phyloP scores from a whole-genome alignment of 2,329 filamentous ascomycete genomes.

The Teratosphaeria pseudoeucalypti region DNA sequence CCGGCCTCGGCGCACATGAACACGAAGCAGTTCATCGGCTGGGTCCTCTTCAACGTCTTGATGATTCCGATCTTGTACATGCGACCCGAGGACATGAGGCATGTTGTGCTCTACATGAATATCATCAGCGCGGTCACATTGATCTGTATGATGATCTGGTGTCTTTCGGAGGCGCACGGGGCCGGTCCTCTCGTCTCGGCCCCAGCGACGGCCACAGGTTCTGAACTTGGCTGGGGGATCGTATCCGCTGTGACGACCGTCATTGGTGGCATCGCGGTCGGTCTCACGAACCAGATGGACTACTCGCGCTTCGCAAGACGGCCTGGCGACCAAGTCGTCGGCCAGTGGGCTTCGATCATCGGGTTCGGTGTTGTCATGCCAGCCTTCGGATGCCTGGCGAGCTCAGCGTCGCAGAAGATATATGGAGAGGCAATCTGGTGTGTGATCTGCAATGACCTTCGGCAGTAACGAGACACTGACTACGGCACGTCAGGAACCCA shows the following conservation, averaged over 20 bases:
- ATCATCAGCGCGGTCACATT: slow-evolving; percentile 40
- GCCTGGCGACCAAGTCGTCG: slow-evolving; percentile 35
- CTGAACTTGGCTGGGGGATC: slow-evolving; percentile 31
- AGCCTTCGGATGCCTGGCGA: slow-evolving; percentile 47
- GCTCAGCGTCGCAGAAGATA: slow-evolving; percentile 43
- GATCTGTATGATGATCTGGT: slow-evolving; percentile 46
- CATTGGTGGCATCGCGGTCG: slow-evolving; percentile 36
- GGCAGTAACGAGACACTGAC: background rate
- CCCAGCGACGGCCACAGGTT: slow-evolving; percentile 22
- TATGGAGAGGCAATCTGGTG: slow-evolving; percentile 41
- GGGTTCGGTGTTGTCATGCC: slow-evolving; percentile 41
- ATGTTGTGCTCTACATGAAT: slow-evolving; percentile 28
- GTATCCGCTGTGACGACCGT: slow-evolving; percentile 30
- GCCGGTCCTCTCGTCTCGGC: slow-evolving; percentile 29
- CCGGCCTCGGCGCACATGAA: slow-evolving; percentile 36
- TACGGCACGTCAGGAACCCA: slow-evolving; percentile 2
- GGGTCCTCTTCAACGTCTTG: slow-evolving; percentile 35
- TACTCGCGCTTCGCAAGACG: slow-evolving; percentile 25
- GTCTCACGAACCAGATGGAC: slow-evolving; percentile 34
- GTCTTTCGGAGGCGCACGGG: slow-evolving; percentile 45
- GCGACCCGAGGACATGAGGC: slow-evolving; percentile 32
- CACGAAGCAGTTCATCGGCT: slow-evolving; percentile 35
- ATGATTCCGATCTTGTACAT: slow-evolving; percentile 37
- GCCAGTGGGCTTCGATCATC: slow-evolving; percentile 37
- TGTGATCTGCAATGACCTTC: background rate